Percentiles rank a stretch among this genome's conserved stretches.
Evolutionary conservation across 495 filamentous ascomycete species (phyloP).

Genomic region (Elasticomyces elasticus): DNA sequence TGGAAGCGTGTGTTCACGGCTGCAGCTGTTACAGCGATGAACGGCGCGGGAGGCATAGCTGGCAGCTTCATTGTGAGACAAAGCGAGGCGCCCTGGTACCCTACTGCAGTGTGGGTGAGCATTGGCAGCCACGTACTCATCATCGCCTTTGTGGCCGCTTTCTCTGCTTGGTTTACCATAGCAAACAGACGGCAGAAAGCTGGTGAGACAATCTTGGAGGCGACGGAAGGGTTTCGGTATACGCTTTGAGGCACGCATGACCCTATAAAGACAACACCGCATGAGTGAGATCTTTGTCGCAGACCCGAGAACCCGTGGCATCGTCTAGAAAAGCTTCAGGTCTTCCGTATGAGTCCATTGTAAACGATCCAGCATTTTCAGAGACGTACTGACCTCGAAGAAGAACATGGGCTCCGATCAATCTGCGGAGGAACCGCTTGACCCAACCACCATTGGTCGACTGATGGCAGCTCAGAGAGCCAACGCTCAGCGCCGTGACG

Average conservation of each 20-base stretch:
- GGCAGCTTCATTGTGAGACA: constrained; percentile 64
- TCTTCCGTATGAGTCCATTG: too few relatives aligned
- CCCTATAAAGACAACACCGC: too few relatives aligned
- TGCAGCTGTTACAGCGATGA: constrained; percentile 58
- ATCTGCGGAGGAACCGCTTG: too few relatives aligned
- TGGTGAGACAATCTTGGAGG: constrained; percentile 45
- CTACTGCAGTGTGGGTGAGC: constrained; percentile 62
- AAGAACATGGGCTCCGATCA: too few relatives aligned
- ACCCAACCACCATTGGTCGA: too few relatives aligned
- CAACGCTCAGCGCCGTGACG: too few relatives aligned
- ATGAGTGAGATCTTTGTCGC: too few relatives aligned
- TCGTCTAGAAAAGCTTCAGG: too few relatives aligned
- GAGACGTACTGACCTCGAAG: too few relatives aligned
- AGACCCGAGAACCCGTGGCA: too few relatives aligned
- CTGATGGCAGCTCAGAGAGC: too few relatives aligned
- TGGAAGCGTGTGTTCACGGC: constrained; percentile 70
- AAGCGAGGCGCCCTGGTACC: constrained; percentile 57
- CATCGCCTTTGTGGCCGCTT: constrained; percentile 48
- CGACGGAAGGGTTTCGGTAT: constrained; percentile 34
- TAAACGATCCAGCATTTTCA: too few relatives aligned
- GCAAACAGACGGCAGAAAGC: constrained; percentile 45
- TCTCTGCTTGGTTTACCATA: constrained; percentile 52
- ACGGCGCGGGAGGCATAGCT: constrained; percentile 66
- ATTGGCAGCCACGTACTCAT: constrained; percentile 64
- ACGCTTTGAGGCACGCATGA: constrained; percentile 5